Evolutionary conservation across 2,329 filamentous ascomycete genomes (phyloP).

Genomic region (Plectosphaerella plurivora): DNA sequence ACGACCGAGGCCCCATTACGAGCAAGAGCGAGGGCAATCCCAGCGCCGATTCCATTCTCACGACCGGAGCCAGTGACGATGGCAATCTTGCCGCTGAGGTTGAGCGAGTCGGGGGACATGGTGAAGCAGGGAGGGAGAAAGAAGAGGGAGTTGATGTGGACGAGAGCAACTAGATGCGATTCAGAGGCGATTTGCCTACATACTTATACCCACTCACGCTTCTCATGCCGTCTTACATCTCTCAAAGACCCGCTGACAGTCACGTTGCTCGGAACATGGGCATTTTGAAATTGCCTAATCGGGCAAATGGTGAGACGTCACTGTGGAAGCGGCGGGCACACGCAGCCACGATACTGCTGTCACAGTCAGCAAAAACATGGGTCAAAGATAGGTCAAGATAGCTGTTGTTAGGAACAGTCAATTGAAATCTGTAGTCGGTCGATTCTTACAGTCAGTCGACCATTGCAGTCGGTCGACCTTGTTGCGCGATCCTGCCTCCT

Average conservation of each 20-base stretch:
- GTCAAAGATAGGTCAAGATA: too few relatives aligned
- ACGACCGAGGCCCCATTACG: conserved; percentile 34
- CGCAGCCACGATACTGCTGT: too few relatives aligned
- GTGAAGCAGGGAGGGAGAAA: background rate
- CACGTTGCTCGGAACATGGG: background rate
- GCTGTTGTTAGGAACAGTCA: too few relatives aligned
- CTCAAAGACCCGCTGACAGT: background rate
- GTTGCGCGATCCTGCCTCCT: too few relatives aligned
- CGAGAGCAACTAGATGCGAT: background rate
- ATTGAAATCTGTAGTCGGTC: too few relatives aligned
- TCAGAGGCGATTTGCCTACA: background rate
- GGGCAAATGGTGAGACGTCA: conserved; percentile 6
- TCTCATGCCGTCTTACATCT: background rate
- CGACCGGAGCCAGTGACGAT: conserved; percentile 40
- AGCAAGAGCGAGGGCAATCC: conserved; percentile 32
- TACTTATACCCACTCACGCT: background rate
- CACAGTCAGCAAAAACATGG: too few relatives aligned
- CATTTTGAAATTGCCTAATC: conserved; percentile 3
- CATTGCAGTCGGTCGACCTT: too few relatives aligned
- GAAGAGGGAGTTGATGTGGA: background rate
- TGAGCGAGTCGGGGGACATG: conserved; percentile 23
- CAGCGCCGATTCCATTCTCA: conserved; percentile 39
- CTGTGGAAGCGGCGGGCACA: too few relatives aligned
- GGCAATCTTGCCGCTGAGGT: conserved; percentile 33
- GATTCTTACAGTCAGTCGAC: too few relatives aligned